phyloP scores from a whole-genome alignment of 164 flowering plant genomes.

The grape (Vitis vinifera) region DNA sequence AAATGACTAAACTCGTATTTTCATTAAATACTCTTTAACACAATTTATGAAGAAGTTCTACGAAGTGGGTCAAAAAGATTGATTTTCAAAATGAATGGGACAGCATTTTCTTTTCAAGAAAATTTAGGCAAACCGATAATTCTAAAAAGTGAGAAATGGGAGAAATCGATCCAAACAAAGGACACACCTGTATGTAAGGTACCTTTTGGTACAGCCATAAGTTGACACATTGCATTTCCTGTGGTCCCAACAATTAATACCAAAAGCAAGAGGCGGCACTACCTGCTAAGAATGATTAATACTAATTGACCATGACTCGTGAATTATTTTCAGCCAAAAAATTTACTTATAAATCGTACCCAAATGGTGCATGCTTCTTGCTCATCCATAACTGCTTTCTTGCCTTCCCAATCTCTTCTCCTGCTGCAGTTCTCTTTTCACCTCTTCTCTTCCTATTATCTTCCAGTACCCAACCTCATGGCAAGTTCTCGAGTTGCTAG shows the following conservation, averaged over 20 bases:
- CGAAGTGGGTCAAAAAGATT: no score
- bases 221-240: background rate
- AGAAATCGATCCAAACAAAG: background rate
- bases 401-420: background rate
- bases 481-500: conserved; percentile 42
- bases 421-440: background rate
- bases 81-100: no score
- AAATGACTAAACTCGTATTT: no score
- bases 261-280: conserved; percentile 33
- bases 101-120: background rate
- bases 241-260: conserved; percentile 4
- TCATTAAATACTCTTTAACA: no score
- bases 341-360: conserved; percentile 16
- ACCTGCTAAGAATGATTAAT: conserved; percentile 8
- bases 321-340: conserved; percentile 16
- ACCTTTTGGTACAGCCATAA: background rate
- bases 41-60: no score
- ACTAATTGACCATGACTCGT: conserved; percentile 5
- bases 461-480: conserved; percentile 16
- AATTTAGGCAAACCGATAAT: background rate
- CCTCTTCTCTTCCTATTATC: background rate
- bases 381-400: conserved; percentile 5
- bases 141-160: background rate
- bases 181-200: background rate
- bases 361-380: background rate